Evolutionary conservation across 257 asterid species (phyloP), one percentile per base, ranked within the genome.

Genomic region (Ajuga chamaepitys): DNA sequence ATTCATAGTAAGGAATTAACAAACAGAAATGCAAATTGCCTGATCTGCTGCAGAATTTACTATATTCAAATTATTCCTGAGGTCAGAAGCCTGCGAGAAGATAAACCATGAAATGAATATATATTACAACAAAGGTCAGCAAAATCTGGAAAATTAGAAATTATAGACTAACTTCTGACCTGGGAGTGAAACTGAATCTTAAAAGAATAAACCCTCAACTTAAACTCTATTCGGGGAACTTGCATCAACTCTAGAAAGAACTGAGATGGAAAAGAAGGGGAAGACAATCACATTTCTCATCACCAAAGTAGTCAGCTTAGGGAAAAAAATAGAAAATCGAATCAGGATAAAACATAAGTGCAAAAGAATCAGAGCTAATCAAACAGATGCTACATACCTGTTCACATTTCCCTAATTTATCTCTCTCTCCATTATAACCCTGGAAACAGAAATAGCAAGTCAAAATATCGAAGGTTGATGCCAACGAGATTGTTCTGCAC

Each of bases 241-340:
- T 91, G 96, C 98, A 91, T 91, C 88, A 91, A 70, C 82, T 84
- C 98, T 82, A 84, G 62, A 84, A 88, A 88, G 75, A 88, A 91
- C 98, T 91, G 82, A 44, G 59, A 59, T 73, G n/a, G 21, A 30
- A 59, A 77, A 59, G 68, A 66, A 17, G n/a, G 70, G 48, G 9
- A 55, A 16, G 62, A 30, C 50, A 35, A 50, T 40, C 65, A 57
- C 64, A 65, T 30, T 67, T 41, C 65, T 64, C 35, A 66, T 58
- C 25, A 55, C 63, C 28, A 9, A 67, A 50, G 35, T 26, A 70
- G 52, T 20, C 37, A 46, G 28, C 8, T n/a, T 9, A n/a, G 14
- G 8, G 1, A 42, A 42, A 41, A 54, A 28, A 35, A 44, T 63
- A 18, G 56, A 58, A 26, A 30, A 28, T 47, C 20, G 60, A 61